phyloP scores from a whole-genome alignment of 2,329 filamentous ascomycete genomes.

The Neofusicoccum kwambonambiense region DNA sequence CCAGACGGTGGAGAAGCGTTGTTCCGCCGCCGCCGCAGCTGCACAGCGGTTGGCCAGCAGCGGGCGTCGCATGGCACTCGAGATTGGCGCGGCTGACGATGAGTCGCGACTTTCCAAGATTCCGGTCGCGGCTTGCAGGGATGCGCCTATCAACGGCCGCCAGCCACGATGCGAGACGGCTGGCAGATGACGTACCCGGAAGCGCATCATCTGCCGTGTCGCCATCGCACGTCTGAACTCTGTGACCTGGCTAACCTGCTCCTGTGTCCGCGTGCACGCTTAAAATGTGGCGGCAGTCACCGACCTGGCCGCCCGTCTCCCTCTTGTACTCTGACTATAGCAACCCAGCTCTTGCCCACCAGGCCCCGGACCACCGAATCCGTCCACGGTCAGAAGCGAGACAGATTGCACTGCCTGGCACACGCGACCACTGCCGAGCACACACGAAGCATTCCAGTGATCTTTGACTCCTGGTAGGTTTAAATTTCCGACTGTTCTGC shows the following conservation, averaged over 20 bases:
- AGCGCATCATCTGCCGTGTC: conserved; percentile 13
- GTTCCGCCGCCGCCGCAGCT: background rate
- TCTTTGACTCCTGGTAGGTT: background rate
- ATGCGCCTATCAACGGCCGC: background rate
- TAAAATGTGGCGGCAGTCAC: conserved; percentile 9
- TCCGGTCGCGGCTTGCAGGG: conserved; percentile 6
- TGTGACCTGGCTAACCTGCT: conserved; percentile 5
- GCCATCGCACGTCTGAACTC: conserved; percentile 1
- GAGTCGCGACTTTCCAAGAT: conserved; percentile 1
- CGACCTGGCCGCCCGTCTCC: background rate
- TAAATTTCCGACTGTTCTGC: background rate
- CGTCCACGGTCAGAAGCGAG: conserved; percentile 1
- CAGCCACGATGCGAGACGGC: conserved; percentile 13
- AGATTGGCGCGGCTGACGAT: conserved; percentile 2
- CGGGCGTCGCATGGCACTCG: background rate
- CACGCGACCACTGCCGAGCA: conserved; percentile 8
- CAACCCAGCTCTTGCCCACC: background rate
- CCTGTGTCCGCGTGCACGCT: conserved; percentile 2
- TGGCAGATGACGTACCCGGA: conserved; percentile 6
- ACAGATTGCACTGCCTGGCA: background rate
- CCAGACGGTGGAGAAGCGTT: background rate
- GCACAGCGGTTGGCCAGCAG: background rate
- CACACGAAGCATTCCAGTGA: conserved; percentile 2
- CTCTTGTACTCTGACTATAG: conserved; percentile 3
- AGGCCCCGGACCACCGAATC: background rate